Evolutionary conservation across 1,284 basidiomycete species (phyloP), one percentile per base, ranked within the genome.

Genomic region (Amylostereum areolatum): DNA sequence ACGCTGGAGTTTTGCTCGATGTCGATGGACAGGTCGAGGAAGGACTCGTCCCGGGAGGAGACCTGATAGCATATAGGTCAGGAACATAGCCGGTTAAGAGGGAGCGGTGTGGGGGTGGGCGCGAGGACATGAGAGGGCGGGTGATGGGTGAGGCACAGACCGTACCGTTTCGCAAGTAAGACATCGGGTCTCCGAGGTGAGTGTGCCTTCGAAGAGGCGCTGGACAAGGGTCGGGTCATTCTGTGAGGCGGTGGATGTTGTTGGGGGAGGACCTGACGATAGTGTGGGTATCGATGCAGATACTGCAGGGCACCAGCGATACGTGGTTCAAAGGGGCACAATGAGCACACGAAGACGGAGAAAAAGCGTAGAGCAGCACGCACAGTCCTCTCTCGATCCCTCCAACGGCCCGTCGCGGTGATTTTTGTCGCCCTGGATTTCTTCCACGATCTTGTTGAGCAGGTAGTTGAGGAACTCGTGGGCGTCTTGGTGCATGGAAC

Each of bases 1-100:
- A 99, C 85, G 54, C 92, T 96, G 3, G 92, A 89, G 68, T 98
- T 96, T 67, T 96, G 92, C 64, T 97, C 93, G 56, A 99, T 98
- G 66, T 99, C 96, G 66, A 99, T 94, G 6, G 94, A 97, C 27
- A 99, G 75, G 70, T 99, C 97, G 48, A 99, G 78, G 69, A 99
- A 99, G 7, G 85, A 84, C 66, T 99, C 96, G 64, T 98, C 96
- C 33, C 97, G 85, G 12, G 92, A 89, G 2, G 95, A 97, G n/a
- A 96, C 85, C 85, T 92, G 56, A 18, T 18, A 18, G 18, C 18
- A 18, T 12, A 25, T 24, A 36, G 12, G 39, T 28, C 11, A 9
- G 31, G 3, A 29, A n/a, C 27, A 29, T 39, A 30, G 32, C 29
- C 18, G 5, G 49, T 27, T 43, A n/a, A 43, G n/a, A 8, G 47